Conservation (phyloP, 148 eudicot species). For the Mesembryanthemum crystallinum region DNA sequence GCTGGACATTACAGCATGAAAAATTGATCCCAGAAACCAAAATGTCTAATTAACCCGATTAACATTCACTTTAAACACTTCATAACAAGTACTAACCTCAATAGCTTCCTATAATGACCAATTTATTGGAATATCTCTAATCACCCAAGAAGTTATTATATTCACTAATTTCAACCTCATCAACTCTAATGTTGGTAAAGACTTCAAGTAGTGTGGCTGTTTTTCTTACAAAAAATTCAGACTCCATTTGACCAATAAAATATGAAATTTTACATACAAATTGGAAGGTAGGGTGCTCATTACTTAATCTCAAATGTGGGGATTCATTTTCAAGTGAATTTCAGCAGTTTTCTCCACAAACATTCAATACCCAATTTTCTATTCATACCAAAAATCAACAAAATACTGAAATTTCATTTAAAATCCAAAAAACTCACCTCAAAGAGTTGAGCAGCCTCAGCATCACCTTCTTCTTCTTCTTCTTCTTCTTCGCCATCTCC, state of each 20-base stretch:
- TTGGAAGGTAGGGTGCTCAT: too few relatives aligned
- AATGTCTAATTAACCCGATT: background rate
- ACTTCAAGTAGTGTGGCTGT: slow-evolving; percentile 4
- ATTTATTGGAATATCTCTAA: background rate
- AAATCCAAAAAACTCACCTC: slow-evolving; percentile 27
- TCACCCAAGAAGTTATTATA: background rate
- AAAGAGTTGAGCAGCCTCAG: slow-evolving; percentile 35
- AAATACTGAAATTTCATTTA: background rate
- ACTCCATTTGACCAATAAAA: background rate
- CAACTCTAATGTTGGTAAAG: background rate
- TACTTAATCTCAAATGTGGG: background rate
- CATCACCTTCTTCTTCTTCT: slow-evolving; percentile 35
- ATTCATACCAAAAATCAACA: background rate
- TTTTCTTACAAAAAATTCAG: background rate
- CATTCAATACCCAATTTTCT: background rate
- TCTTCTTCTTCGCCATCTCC: slow-evolving; percentile 2
- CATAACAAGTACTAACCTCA: background rate
- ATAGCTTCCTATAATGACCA: background rate
- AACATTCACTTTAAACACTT: slow-evolving; percentile 6
- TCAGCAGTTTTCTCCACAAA: background rate
- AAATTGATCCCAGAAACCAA: background rate
- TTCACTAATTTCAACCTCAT: background rate
- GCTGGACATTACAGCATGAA: background rate
- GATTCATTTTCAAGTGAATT: slow-evolving; percentile 5
- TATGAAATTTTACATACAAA: too few relatives aligned